A percentile compares a stretch with the other conserved stretches of the same genome.
These are phyloP conservation scores for Colletotrichum shisoi DNA, from an alignment of 2,329 filamentous ascomycete genomes.

Conservation along the genomic window DNA sequence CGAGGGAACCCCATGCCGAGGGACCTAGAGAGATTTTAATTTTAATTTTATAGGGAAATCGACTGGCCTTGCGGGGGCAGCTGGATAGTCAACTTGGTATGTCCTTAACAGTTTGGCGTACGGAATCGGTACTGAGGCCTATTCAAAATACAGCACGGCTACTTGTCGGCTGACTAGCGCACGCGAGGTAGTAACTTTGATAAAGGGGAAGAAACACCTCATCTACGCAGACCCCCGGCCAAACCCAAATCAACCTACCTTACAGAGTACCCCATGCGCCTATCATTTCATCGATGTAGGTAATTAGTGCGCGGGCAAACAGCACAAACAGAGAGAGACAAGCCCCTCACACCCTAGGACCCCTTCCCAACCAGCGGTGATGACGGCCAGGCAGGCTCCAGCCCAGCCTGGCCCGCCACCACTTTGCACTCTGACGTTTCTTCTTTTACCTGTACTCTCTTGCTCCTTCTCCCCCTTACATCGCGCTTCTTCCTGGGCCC, in stretches of 20 bases:
- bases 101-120: neutral
- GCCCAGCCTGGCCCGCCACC: slow-evolving; percentile 1
- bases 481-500: neutral
- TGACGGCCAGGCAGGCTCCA: slow-evolving; percentile 6
- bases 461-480: slow-evolving; percentile 9
- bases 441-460: slow-evolving; percentile 1
- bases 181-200: neutral
- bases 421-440: neutral
- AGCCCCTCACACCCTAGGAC: neutral
- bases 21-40: too few relatives aligned
- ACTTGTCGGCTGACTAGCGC: neutral
- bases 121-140: neutral
- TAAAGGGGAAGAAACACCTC: neutral
- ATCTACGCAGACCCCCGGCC: neutral
- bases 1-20: neutral
- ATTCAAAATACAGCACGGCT: neutral
- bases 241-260: neutral
- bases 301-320: neutral
- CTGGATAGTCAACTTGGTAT: neutral
- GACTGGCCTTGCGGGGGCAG: neutral
- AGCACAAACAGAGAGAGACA: neutral
- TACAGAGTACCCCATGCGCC: neutral
- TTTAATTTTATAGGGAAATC: too few relatives aligned
- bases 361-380: slow-evolving; percentile 11
- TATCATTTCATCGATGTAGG: neutral